Evolutionary conservation across 345 rosid species (phyloP).

Genomic region (Citrus medica): DNA sequence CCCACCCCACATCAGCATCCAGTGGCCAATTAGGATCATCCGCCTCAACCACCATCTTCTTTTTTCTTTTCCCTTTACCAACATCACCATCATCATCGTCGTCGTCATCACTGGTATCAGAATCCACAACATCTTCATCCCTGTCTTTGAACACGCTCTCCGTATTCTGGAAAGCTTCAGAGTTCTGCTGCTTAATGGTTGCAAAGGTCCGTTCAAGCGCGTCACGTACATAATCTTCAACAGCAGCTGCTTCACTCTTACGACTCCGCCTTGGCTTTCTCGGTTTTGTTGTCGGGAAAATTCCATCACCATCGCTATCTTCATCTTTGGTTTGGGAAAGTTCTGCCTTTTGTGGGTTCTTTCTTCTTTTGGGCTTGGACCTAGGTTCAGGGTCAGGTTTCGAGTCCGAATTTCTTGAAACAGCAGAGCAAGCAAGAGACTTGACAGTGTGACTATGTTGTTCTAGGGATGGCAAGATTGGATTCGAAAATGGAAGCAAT

Average conservation of each 20-base stretch:
- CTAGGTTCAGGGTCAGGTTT: slow-evolving; percentile 33
- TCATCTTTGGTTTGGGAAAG: slow-evolving; percentile 22
- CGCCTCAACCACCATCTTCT: slow-evolving; percentile 72
- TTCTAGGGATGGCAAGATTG: not conserved
- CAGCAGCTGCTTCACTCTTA: slow-evolving; percentile 75
- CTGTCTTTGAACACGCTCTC: slow-evolving; percentile 49
- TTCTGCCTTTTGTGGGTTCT: slow-evolving; percentile 15
- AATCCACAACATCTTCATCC: slow-evolving; percentile 25
- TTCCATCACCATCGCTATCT: slow-evolving; percentile 7
- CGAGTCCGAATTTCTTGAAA: slow-evolving; percentile 38
- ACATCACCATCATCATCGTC: slow-evolving; percentile 22
- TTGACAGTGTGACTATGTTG: slow-evolving; percentile 5
- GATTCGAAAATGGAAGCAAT: not conserved
- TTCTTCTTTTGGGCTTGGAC: slow-evolving; percentile 23
- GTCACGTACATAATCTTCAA: slow-evolving; percentile 73
- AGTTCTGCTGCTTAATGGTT: slow-evolving; percentile 53
- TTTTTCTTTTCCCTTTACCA: slow-evolving; percentile 18
- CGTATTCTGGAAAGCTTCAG: slow-evolving; percentile 45
- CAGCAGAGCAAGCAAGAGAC: slow-evolving; percentile 30
- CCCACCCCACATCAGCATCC: slow-evolving; percentile 97
- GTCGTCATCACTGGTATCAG: slow-evolving; percentile 28
- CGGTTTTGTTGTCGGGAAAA: slow-evolving; percentile 44
- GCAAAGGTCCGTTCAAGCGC: slow-evolving; percentile 65
- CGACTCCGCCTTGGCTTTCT: slow-evolving; percentile 70
- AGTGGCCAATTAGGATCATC: slow-evolving; percentile 84